Conservation (phyloP, 768 basidiomycete genomes). For the Trametes coccinea region DNA sequence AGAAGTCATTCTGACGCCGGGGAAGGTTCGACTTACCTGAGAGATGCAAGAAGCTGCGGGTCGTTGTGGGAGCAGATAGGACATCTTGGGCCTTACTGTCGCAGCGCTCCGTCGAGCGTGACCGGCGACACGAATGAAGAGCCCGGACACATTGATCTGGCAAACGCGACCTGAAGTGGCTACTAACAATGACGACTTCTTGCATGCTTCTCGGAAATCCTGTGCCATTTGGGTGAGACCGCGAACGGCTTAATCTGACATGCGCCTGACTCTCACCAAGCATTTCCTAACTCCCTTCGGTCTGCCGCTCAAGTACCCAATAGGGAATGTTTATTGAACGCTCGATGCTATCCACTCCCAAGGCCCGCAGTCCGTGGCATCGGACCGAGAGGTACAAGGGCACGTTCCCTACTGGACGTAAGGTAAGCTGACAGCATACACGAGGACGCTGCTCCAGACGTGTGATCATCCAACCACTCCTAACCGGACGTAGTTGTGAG, state of each 20-base stretch:
- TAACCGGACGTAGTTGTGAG: no score
- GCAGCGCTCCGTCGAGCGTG: slow-evolving; percentile 15
- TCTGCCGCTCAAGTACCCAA: no score
- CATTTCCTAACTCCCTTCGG: no score
- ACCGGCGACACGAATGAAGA: background rate
- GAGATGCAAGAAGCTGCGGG: background rate
- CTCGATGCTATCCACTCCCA: background rate
- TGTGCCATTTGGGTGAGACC: no score
- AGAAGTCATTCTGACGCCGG: background rate
- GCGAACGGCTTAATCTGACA: no score
- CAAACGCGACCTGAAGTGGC: background rate
- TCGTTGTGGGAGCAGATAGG: background rate
- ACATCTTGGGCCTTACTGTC: background rate
- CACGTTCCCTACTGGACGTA: background rate
- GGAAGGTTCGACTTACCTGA: background rate
- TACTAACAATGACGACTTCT: no score
- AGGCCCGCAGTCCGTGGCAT: background rate
- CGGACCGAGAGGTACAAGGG: background rate
- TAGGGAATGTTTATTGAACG: no score
- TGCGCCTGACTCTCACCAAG: no score
- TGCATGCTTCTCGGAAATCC: no score
- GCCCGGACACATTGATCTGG: background rate
- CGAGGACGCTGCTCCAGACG: background rate
- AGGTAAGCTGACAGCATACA: background rate
- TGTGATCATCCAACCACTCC: background rate